Conservation (phyloP, 371 early-diverging fungal genomes). For the Rhizopus microsporus region DNA sequence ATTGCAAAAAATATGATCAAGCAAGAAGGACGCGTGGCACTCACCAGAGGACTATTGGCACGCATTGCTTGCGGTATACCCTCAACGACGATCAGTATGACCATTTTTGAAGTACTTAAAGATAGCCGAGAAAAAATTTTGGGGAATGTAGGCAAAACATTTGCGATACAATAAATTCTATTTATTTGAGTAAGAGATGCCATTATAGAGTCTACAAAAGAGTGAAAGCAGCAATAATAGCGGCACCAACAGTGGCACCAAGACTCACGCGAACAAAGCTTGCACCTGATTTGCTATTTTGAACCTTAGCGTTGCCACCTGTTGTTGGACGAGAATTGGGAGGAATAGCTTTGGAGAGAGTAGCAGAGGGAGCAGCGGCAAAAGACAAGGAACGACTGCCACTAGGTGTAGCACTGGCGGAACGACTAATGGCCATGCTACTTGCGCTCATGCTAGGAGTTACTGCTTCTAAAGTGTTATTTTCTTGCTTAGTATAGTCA, state of each 20-base stretch:
- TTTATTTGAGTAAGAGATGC: neutral
- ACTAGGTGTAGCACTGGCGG: constrained; percentile 5
- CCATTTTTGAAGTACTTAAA: constrained; percentile 76
- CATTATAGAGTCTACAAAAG: constrained; percentile 9
- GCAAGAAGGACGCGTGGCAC: constrained; percentile 65
- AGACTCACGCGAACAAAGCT: constrained; percentile 15
- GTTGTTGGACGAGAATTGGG: constrained; percentile 3
- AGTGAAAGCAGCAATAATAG: constrained; percentile 10
- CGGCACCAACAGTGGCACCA: constrained; percentile 17
- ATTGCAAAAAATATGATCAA: constrained; percentile 61
- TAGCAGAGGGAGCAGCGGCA: constrained; percentile 13
- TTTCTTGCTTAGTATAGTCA: neutral
- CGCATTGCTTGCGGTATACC: constrained; percentile 76
- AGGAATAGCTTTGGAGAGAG: constrained; percentile 9
- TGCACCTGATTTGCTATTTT: constrained; percentile 15
- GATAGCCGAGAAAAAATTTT: constrained; percentile 19
- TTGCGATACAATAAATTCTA: neutral
- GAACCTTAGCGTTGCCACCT: neutral
- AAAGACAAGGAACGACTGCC: constrained; percentile 12
- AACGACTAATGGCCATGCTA: neutral
- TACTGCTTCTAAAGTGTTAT: constrained; percentile 2
- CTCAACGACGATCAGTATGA: constrained; percentile 70
- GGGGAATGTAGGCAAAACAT: neutral
- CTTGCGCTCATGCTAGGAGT: neutral
- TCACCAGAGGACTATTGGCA: constrained; percentile 66